A percentile compares a stretch with the other conserved stretches of the same genome.
Evolutionary conservation across 2,329 filamentous ascomycete genomes (phyloP).

Genomic region (Xylariaceae sp.): DNA sequence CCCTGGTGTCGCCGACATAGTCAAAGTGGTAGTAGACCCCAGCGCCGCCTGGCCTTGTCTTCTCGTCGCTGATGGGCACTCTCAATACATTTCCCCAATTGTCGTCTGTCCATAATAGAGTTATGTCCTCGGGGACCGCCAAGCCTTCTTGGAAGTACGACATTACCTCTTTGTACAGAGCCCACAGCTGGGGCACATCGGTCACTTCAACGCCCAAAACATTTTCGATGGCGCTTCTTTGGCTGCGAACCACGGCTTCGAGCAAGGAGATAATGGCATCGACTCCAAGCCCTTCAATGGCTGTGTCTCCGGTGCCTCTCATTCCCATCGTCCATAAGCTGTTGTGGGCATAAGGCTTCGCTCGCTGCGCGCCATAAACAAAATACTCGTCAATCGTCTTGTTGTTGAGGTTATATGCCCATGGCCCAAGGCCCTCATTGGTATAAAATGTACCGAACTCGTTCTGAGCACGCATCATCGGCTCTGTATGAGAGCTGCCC

Average conservation of each 20-base stretch:
- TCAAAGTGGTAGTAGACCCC: constrained; percentile 54
- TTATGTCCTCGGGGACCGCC: constrained; percentile 54
- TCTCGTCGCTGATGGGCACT: constrained; percentile 51
- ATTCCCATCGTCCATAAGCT: constrained; percentile 63
- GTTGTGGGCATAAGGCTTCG: constrained; percentile 59
- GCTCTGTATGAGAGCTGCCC: constrained; percentile 68
- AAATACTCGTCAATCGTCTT: constrained; percentile 64
- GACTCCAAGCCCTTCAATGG: constrained; percentile 48
- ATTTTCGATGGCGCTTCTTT: constrained; percentile 52
- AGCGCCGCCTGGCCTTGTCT: constrained; percentile 47
- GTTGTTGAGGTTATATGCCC: constrained; percentile 67
- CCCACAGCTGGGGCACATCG: constrained; percentile 63
- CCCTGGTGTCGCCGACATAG: constrained; percentile 53
- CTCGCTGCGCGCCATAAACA: constrained; percentile 57
- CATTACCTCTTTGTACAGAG: constrained; percentile 69
- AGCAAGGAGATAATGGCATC: constrained; percentile 54
- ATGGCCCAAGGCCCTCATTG: constrained; percentile 43
- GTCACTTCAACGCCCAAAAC: constrained; percentile 49
- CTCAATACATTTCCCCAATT: constrained; percentile 57
- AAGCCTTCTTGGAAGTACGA: constrained; percentile 62
- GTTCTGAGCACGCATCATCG: constrained; percentile 58
- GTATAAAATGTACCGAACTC: constrained; percentile 49
- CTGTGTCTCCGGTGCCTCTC: constrained; percentile 64
- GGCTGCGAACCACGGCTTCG: constrained; percentile 54
- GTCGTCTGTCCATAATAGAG: constrained; percentile 58